Base-by-base conservation (phyloP, 805 yeast genomes). In the Debaryomyces tyrocola region DNA sequence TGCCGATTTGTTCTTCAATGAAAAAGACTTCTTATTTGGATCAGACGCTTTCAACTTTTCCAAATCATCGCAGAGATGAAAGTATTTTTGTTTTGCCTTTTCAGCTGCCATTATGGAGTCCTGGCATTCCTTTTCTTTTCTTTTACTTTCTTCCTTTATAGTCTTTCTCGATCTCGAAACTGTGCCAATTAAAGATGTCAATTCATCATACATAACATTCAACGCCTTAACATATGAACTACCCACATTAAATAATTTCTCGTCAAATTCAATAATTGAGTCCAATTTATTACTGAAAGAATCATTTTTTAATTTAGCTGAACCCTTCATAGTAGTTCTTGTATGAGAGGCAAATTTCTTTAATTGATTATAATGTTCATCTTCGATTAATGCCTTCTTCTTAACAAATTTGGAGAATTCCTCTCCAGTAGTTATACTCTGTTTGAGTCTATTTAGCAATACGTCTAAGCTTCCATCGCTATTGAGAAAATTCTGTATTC, bases 31-130 rank as follows among this genome's bases (percentile, higher is more conserved):
- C 64, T 87, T 88, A 47, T 85, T 77, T 17, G 96, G 96, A 61
- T 92, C 97, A 0, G 88, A 78, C 37, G 83, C 77, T 59, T 85
- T 82, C 37, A 90, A 76, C 56, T 86, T 84, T 55, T 92, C 97
- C 64, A 89, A 79, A 56, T 94, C 98, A 44, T 83, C 86, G 58
- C 97, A 90, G 20, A 90, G 69, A 44, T 87, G 83, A 59, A 80
- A 81, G 63, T 94, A 92, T 62, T 67, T 70, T 42, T 62, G 70
- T 64, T 87, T 88, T 12, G 97, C 95, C 78, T 92, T 92, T 53
- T 89, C 96, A 1, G 96, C 97, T 37, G 80, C 79, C 46, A 75
- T 72, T 41, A 90, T 91, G 6, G 96, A 83, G 47, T 94, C 98
- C 10, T 75, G 59, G 31, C 90, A 91, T 48, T 86, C 95, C 59